Conservation (phyloP, 495 filamentous ascomycete species). For the Podospora pseudoanserina region DNA sequence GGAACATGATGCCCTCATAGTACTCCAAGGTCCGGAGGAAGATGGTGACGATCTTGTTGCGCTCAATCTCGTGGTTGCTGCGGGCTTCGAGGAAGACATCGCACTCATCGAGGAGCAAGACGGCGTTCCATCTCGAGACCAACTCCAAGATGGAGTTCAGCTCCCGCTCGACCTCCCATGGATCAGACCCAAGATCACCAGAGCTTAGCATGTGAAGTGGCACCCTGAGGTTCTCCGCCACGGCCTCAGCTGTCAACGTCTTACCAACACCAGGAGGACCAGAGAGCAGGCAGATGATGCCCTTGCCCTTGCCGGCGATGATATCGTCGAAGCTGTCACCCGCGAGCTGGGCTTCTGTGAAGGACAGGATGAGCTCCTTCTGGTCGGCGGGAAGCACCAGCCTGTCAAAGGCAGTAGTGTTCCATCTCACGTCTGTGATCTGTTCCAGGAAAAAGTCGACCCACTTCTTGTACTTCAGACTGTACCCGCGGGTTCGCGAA, state of each 20-base stretch:
- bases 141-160: constrained; percentile 52
- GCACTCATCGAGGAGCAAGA: constrained; percentile 62
- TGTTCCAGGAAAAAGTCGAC: constrained; percentile 37
- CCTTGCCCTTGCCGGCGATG: constrained; percentile 55
- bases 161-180: constrained; percentile 47
- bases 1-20: constrained; percentile 60
- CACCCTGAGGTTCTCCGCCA: constrained; percentile 49
- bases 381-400: constrained; percentile 51
- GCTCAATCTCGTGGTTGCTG: constrained; percentile 50
- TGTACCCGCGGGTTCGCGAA: constrained; percentile 42
- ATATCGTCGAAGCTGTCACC: constrained; percentile 61
- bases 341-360: constrained; percentile 45
- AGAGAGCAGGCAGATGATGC: constrained; percentile 57
- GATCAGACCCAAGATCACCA: constrained; percentile 52
- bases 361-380: constrained; percentile 52
- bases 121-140: constrained; percentile 49
- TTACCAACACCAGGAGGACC: constrained; percentile 59
- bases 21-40: constrained; percentile 54
- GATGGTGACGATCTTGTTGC: constrained; percentile 55
- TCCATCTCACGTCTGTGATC: constrained; percentile 47
- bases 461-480: constrained; percentile 45
- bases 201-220: constrained; percentile 55
- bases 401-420: constrained; percentile 51
- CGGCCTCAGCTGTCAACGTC: constrained; percentile 54
- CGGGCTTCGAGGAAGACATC: constrained; percentile 64